Conservation (phyloP, 306 rosid genomes). For the Vigna radiata region DNA sequence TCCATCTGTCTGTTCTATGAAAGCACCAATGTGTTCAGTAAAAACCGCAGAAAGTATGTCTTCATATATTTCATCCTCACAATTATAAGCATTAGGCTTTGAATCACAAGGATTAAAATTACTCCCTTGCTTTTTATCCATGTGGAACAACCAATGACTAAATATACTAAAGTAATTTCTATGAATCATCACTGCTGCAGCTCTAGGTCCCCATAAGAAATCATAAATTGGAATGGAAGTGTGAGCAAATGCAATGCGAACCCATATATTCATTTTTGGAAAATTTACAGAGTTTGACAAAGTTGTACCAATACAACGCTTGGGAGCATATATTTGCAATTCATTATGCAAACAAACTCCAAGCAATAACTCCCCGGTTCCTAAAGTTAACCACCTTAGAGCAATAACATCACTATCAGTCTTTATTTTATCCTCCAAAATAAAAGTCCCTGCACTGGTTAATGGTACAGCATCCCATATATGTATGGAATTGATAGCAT, state of each 20-base stretch:
- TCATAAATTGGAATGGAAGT: conserved; percentile 67
- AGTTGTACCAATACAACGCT: conserved; percentile 57
- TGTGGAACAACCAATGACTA: conserved; percentile 75
- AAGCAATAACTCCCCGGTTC: conserved; percentile 82
- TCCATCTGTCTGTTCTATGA: conserved; percentile 47
- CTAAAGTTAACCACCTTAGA: conserved; percentile 79
- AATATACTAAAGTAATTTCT: conserved; percentile 66
- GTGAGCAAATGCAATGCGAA: conserved; percentile 69
- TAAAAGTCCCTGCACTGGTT: conserved; percentile 68
- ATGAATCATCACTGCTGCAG: conserved; percentile 69
- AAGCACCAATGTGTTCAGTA: conserved; percentile 52
- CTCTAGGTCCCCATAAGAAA: conserved; percentile 91
- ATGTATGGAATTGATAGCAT: conserved; percentile 58
- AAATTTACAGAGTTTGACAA: conserved; percentile 56
- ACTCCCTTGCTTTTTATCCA: conserved; percentile 51
- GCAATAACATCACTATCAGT: conserved; percentile 62
- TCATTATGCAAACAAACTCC: conserved; percentile 82
- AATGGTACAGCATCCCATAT: conserved; percentile 82
- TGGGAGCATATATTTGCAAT: conserved; percentile 71
- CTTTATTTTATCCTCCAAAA: conserved; percentile 75
- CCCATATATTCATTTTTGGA: conserved; percentile 64
- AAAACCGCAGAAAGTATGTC: conserved; percentile 56
- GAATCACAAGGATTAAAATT: conserved; percentile 42
- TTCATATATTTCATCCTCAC: conserved; percentile 51
- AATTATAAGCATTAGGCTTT: conserved; percentile 38